Evolutionary conservation across 2,329 filamentous ascomycete genomes (phyloP).

Genomic region (Parafenestella ontariensis): DNA sequence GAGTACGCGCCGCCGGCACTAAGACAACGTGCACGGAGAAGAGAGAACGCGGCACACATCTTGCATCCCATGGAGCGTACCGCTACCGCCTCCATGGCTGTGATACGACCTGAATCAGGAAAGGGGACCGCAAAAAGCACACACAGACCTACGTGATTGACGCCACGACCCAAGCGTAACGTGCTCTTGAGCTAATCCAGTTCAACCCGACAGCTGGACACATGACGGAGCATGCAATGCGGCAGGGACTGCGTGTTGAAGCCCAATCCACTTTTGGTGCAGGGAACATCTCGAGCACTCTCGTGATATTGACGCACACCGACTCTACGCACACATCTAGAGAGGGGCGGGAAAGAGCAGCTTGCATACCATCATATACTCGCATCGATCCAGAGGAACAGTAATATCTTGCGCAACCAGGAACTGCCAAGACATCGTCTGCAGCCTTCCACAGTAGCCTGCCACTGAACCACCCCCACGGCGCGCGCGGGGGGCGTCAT

Average conservation of each 20-base stretch:
- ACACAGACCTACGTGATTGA: slow-evolving; percentile 15
- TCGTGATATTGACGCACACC: neutral
- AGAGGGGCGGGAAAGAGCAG: too few relatives aligned
- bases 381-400: neutral
- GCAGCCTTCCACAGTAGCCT: neutral
- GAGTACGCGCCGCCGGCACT: neutral
- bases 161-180: slow-evolving; percentile 13
- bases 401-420: neutral
- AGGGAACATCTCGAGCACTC: neutral
- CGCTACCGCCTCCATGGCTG: slow-evolving; percentile 3
- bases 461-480: slow-evolving; percentile 6
- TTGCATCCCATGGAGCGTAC: slow-evolving; percentile 2
- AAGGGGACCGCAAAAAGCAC: slow-evolving; percentile 8
- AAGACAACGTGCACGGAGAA: neutral
- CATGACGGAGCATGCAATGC: slow-evolving; percentile 35
- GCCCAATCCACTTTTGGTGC: slow-evolving; percentile 3
- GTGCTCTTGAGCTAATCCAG: slow-evolving; percentile 4
- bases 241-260: slow-evolving; percentile 19
- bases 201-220: slow-evolving; percentile 13
- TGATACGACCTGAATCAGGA: slow-evolving; percentile 3
- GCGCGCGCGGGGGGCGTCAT: slow-evolving; percentile 5
- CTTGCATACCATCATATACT: neutral
- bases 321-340: neutral
- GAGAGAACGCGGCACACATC: slow-evolving; percentile 2
- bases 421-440: neutral